Base-by-base conservation (phyloP, 2,329 filamentous ascomycete genomes). In the Trichoderma polysporum region DNA sequence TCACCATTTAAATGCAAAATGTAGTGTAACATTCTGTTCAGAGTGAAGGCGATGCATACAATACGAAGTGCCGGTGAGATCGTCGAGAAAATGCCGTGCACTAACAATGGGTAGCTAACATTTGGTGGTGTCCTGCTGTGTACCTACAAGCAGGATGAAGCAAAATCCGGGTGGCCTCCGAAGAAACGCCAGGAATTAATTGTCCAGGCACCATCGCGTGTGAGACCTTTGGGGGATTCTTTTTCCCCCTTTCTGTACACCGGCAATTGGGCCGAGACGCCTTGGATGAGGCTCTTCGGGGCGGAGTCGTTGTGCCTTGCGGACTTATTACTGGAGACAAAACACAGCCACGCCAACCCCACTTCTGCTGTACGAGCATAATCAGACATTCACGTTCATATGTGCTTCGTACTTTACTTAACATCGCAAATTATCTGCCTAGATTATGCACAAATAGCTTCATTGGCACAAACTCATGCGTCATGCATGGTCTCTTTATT, bases 301-400 rank as follows among this genome's bases (percentile, higher is more conserved):
- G 41, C 15, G 39, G 41, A 49, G n/a, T 50, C 57, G 22, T 15
- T 50, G 22, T 58, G 39, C 27, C 27, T 33, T 54, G 35, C 45
- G 60, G 49, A 35, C 47, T 53, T 53, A 39, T n/a, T n/a, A n/a
- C n/a, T n/a, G n/a, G 60, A 54, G 52, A n/a, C 52, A 35, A 22
- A 47, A 63, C 59, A 63, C 60, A 63, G 49, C 60, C 60, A 54
- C 60, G 19, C 60, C 49, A 63, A 31, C 60, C 33, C 60, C 60
- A 63, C 60, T 41, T 5, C 25, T 39, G 13, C 41, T 35, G n/a
- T 22, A 19, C 25, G 58, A 27, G 19, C 17, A 45, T 19, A 10
- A 17, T 12, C 6, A 25, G 12, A 7, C 22, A 2, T 19, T 35
- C 57, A 59, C 41, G 35, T 47, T n/a, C n/a, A n/a, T n/a, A n/a